Conservation (phyloP, 164 flowering plant species). For the Vitis cinerea region DNA sequence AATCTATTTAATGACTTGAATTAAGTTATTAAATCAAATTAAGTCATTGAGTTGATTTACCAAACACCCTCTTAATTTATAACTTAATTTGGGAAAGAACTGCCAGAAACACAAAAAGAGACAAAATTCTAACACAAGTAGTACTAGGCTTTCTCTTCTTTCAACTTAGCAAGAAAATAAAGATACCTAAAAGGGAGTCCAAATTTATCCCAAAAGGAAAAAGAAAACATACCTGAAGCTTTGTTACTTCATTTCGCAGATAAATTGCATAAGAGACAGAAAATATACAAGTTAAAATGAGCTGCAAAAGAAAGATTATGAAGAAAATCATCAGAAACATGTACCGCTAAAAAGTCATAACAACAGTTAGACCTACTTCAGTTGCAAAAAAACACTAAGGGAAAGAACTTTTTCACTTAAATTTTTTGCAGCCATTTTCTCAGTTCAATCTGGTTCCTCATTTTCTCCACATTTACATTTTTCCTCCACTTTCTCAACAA, state of each 20-base stretch:
- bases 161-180: not conserved
- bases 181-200: not conserved
- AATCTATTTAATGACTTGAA: too few species aligned
- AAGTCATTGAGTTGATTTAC: too few species aligned
- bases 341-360: not conserved
- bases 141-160: too few species aligned
- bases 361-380: not conserved
- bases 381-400: not conserved
- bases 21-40: too few species aligned
- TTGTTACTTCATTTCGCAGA: constrained; percentile 37
- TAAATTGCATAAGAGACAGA: constrained; percentile 34
- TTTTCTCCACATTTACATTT: not conserved
- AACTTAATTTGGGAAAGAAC: too few species aligned
- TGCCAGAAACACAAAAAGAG: too few species aligned
- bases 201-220: not conserved
- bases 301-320: constrained; percentile 40
- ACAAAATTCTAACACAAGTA: too few species aligned
- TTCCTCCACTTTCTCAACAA: not conserved
- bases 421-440: too few species aligned
- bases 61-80: too few species aligned
- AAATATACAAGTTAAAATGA: constrained; percentile 37
- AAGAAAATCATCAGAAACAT: constrained; percentile 7
- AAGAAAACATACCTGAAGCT: constrained; percentile 53
- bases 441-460: too few species aligned
- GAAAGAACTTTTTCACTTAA: not conserved